These are phyloP conservation scores for Neurospora pannonica DNA, from an alignment of 495 filamentous ascomycete genomes.

Conservation along the genomic window DNA sequence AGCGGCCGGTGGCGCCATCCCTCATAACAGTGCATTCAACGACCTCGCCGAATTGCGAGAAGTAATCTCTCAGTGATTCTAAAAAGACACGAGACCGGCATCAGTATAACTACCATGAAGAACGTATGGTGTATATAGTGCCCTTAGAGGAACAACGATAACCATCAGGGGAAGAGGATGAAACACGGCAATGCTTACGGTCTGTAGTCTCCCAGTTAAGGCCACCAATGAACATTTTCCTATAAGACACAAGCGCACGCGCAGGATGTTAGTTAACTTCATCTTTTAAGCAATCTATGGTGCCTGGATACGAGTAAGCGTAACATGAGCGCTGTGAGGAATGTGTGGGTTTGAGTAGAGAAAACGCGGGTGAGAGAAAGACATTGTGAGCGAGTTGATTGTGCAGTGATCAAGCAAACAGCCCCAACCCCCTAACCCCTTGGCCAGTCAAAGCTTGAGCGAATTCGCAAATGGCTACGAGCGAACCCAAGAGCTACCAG, in stretches of 20 bases:
- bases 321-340: background rate
- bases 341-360: background rate
- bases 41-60: constrained; percentile 96
- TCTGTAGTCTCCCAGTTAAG: constrained; percentile 99
- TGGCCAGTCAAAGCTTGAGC: background rate
- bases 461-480: background rate
- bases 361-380: background rate
- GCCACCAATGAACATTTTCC: constrained; percentile 99
- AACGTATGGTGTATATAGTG: background rate
- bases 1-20: constrained; percentile 86
- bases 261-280: constrained; percentile 23
- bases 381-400: background rate
- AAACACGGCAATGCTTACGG: constrained; percentile 49
- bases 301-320: background rate
- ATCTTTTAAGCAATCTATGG: background rate
- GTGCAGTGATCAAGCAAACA: background rate
- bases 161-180: background rate
- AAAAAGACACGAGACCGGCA: background rate
- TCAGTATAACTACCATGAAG: background rate
- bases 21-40: constrained; percentile 97
- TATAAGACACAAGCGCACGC: constrained; percentile 24
- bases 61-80: constrained; percentile 98
- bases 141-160: background rate
- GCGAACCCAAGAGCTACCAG: background rate
- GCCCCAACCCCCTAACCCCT: background rate